Conservation (phyloP, 257 asterid genomes). For the Capsicum chinense region DNA sequence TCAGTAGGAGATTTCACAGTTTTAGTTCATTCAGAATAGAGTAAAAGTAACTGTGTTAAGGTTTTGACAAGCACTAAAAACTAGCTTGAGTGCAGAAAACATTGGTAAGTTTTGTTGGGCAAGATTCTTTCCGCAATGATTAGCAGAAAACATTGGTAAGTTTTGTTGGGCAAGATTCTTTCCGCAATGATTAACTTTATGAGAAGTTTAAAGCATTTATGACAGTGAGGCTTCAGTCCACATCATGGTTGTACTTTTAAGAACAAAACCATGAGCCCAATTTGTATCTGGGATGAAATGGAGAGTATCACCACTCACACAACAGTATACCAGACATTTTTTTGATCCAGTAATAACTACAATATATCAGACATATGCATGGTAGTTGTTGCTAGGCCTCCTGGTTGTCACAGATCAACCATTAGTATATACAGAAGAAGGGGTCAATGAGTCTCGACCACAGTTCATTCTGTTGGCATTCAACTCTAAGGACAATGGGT, state of each 20-base stretch:
- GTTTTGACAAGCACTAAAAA: slow-evolving; percentile 6
- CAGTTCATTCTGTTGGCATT: neutral
- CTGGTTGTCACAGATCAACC: slow-evolving; percentile 1
- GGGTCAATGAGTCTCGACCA: neutral
- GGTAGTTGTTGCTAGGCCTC: slow-evolving; percentile 9
- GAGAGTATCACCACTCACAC: neutral
- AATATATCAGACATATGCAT: neutral
- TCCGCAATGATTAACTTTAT: neutral
- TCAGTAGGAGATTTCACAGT: slow-evolving; percentile 5
- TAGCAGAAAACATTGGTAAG: no score
- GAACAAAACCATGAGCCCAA: neutral
- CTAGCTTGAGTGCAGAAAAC: slow-evolving; percentile 5
- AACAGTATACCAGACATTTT: neutral
- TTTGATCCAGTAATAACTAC: slow-evolving; percentile 3
- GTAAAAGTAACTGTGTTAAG: neutral
- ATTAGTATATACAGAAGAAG: neutral
- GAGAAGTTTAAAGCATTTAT: neutral
- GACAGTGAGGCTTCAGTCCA: neutral
- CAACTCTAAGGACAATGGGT: neutral
- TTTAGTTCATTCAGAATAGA: neutral
- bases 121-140: no score
- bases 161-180: no score
- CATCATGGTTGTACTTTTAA: neutral
- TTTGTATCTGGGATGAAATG: slow-evolving; percentile 14
- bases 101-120: neutral